phyloP scores from a whole-genome alignment of 2,329 filamentous ascomycete genomes.

The Hymenoscyphus fraxineus region DNA sequence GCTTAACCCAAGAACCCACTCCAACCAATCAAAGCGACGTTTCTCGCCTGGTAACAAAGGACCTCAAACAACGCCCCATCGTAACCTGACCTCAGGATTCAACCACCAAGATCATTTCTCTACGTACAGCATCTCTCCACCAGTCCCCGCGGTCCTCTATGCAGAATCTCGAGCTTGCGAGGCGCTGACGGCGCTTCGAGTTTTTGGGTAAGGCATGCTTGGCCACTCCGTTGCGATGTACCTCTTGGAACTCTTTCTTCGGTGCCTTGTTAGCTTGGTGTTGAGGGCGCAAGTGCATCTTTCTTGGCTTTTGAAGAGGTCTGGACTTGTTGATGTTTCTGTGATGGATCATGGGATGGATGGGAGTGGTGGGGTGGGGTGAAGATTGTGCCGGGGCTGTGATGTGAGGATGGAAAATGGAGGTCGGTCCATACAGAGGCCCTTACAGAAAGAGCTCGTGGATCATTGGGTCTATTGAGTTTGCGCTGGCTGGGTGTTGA shows the following conservation, averaged over 20 bases:
- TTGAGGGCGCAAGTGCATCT: not conserved
- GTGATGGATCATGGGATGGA: not conserved
- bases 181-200: not conserved
- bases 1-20: not conserved
- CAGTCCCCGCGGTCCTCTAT: not conserved
- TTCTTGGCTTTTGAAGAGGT: not conserved
- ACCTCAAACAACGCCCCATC: not conserved
- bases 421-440: not conserved
- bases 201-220: not conserved
- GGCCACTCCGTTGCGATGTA: not conserved
- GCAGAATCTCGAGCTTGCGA: not conserved
- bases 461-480: no score
- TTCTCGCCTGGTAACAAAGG: not conserved
- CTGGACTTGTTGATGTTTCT: not conserved
- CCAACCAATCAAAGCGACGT: not conserved
- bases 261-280: not conserved
- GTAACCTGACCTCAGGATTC: not conserved
- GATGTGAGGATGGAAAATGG: no score
- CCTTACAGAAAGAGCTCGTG: not conserved
- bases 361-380: not conserved
- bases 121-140: not conserved
- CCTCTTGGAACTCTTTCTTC: not conserved
- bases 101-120: not conserved
- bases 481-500: no score
- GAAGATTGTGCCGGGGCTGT: not conserved